A percentile compares a stretch with the other conserved stretches of the same genome.
phyloP scores from a whole-genome alignment of 1,139 yeast species.

The Candida glucosophila region DNA sequence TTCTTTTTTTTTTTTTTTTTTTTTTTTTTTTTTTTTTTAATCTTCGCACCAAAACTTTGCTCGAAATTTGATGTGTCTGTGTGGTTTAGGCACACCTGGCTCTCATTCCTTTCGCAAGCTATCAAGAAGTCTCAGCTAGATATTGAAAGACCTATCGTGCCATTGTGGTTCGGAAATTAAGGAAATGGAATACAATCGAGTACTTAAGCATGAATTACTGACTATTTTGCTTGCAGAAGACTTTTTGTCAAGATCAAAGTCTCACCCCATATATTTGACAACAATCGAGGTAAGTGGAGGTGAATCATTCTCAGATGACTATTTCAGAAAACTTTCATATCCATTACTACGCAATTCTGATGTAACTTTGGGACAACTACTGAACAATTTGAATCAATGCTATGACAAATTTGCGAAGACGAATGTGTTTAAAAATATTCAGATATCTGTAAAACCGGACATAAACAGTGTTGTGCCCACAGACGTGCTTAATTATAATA shows the following conservation, averaged over 20 bases:
- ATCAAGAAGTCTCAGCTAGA: too few relatives aligned
- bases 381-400: constrained; percentile 17
- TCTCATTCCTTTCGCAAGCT: too few relatives aligned
- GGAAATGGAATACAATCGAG: too few relatives aligned
- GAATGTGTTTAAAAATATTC: constrained; percentile 35
- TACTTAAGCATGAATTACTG: constrained; percentile 19
- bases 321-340: constrained; percentile 35
- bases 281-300: constrained; percentile 43
- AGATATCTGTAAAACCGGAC: constrained; percentile 26
- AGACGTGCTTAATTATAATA: constrained; percentile 18
- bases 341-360: constrained; percentile 39
- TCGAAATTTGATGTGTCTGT: too few relatives aligned
- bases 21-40: too few relatives aligned
- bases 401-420: constrained; percentile 27
- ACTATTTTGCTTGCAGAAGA: constrained; percentile 25
- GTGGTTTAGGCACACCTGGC: too few relatives aligned
- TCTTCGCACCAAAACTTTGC: too few relatives aligned
- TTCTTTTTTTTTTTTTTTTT: too few relatives aligned
- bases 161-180: too few relatives aligned
- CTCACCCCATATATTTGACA: constrained; percentile 38
- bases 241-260: constrained; percentile 20
- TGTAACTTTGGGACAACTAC: constrained; percentile 36
- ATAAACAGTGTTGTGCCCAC: constrained; percentile 19
- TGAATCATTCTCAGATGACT: constrained; percentile 35
- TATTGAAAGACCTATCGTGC: too few relatives aligned